A percentile compares a stretch with the other conserved stretches of the same genome.
phyloP scores from a whole-genome alignment of 1,284 basidiomycete species.

The Sporisorium graminicola region DNA sequence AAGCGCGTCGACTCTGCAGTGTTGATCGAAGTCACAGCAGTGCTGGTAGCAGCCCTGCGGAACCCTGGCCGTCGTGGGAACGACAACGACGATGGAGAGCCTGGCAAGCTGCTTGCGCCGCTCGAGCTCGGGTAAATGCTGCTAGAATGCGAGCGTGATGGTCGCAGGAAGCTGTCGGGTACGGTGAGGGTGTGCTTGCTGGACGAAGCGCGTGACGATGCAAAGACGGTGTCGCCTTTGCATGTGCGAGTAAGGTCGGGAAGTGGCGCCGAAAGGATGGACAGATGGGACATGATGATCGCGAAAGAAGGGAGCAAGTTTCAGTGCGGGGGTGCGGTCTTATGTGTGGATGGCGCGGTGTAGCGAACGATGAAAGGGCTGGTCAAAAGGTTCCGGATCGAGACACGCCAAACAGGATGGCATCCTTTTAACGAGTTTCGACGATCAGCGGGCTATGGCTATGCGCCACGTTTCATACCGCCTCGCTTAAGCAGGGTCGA shows the following conservation, averaged over 20 bases:
- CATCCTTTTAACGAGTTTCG: slow-evolving; percentile 20
- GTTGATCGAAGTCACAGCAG: slow-evolving; percentile 16
- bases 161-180: slow-evolving; percentile 15
- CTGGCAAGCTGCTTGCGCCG: slow-evolving; percentile 18
- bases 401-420: slow-evolving; percentile 5
- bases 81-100: slow-evolving; percentile 15
- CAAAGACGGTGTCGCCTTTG: slow-evolving; percentile 20
- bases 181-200: slow-evolving; percentile 23
- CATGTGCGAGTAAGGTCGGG: slow-evolving; percentile 19
- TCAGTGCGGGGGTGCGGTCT: neutral
- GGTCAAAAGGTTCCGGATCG: slow-evolving; percentile 22
- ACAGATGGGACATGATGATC: slow-evolving; percentile 42
- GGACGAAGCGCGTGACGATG: slow-evolving; percentile 18
- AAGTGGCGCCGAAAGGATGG: slow-evolving; percentile 20
- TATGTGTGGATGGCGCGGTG: neutral
- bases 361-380: neutral
- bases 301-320: slow-evolving; percentile 3
- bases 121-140: slow-evolving; percentile 5
- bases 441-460: neutral
- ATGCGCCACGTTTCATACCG: neutral
- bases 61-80: slow-evolving; percentile 35
- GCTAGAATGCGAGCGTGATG: slow-evolving; percentile 20
- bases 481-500: neutral
- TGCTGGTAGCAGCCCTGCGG: slow-evolving; percentile 21
- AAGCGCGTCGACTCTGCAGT: slow-evolving; percentile 15